These are phyloP conservation scores for Beauveria caledonica DNA, from an alignment of 2,329 filamentous ascomycete genomes.

Conservation along the genomic window DNA sequence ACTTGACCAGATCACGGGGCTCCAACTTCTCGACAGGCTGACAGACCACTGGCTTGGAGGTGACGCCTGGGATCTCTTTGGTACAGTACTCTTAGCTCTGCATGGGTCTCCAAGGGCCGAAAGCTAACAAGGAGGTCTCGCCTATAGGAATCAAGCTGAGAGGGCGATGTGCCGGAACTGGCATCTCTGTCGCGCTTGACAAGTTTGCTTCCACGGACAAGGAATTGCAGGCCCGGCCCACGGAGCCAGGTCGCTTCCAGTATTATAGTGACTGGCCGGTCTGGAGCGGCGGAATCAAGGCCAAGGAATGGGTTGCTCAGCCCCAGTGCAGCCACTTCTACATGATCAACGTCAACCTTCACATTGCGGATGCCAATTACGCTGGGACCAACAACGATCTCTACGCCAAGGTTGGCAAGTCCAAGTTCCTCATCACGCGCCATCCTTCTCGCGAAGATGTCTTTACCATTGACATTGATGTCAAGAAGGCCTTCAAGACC, in stretches of 20 bases:
- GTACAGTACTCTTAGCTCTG: not conserved
- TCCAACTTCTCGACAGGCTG: not conserved
- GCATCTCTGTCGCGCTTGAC: not conserved
- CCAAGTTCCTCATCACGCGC: not conserved
- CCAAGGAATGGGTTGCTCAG: not conserved
- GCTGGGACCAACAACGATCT: not conserved
- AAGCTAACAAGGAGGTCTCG: not conserved
- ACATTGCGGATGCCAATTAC: not conserved
- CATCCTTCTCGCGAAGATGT: not conserved
- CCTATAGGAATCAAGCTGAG: not conserved
- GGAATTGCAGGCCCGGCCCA: not conserved
- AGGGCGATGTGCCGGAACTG: not conserved
- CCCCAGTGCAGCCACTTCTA: not conserved
- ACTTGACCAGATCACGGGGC: not conserved
- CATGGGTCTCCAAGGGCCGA: not conserved
- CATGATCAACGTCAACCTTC: not conserved
- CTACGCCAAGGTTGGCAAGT: not conserved
- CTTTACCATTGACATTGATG: conserved; percentile 46
- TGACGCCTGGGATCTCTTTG: not conserved
- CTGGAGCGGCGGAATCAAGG: not conserved
- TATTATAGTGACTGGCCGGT: not conserved
- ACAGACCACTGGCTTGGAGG: not conserved
- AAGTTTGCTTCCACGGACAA: no score
- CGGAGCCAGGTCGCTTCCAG: not conserved
- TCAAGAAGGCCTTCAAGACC: conserved; percentile 73